Base-by-base conservation (phyloP, 768 basidiomycete genomes). In the Sarcodon aspratus region DNA sequence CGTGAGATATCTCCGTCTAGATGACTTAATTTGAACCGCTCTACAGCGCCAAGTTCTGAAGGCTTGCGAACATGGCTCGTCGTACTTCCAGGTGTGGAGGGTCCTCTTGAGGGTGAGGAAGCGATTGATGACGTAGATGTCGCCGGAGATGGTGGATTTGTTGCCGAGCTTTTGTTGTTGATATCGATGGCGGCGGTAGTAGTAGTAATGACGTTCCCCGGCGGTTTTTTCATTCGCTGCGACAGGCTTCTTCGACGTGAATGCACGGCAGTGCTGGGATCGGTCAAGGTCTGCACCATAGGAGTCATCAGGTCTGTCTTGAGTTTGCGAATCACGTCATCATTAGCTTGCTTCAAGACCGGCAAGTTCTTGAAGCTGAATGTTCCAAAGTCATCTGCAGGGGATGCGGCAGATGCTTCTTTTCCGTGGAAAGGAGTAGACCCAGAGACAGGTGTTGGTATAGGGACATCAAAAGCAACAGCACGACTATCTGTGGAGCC, bases 361-460 rank as follows among this genome's bases (percentile, higher is more conserved):
- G 91, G 91, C 37, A 97, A 65, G 61, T 99, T 99, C 74, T 97
- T 97, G 77, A 93, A 99, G 66, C 85, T 92, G 71, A 99, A 99
- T 0, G 91, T 83, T 17, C 96, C 96, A 66, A 98, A 99, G 59
- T 97, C 94, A 58, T 95, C 91, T 13, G 76, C 76, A 33, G 80
- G 75, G 31, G 83, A 76, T 6, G 67, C 61, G 13, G 66, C 68
- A 6, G 61, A 59, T 9, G 75, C 71, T 33, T 65, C 63, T 33
- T 55, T 71, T 61, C 47, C 57, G 55, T 51, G 52, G 31, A 71
- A 65, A 11, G 75, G 68, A 9, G 73, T 60, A 7, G 75, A 70
- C 35, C 57, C 54, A 48, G 54, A 50, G 48, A 52, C 31, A 36
- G 55, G 42, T n/a, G 55, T 48, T 47, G 52, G 59, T 3, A 54